Base-by-base conservation (phyloP, 2,329 filamentous ascomycete species). In the Xylaria sp. region DNA sequence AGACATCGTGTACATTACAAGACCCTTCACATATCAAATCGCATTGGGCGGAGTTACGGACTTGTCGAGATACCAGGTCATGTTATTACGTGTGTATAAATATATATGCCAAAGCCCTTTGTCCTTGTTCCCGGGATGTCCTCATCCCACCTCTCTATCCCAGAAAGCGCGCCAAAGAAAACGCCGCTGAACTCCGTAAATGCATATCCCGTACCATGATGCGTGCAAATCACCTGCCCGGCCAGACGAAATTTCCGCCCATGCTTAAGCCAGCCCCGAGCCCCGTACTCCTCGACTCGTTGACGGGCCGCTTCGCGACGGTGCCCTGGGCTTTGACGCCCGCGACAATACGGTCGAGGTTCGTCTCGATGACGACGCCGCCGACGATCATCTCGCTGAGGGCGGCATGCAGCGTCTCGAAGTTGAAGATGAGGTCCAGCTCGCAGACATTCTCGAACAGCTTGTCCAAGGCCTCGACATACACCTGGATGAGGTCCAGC, bases 371-470 rank as follows among this genome's bases (percentile, higher is more conserved):
- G 18, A 98, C 95, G 15, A 98, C 94, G 0, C 95, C 95, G 15
- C 95, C 95, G 18, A 97, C 93, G 66, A 98, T 92, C 93, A 98
- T 97, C 85, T 98, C 95, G 67, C 90, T 91, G 10, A 98, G 84
- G 18, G 94, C 90, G 9, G 95, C 92, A 84, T 99, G 96, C 76
- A 99, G 86, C 18, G 94, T 97, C 86, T 99, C 96, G 76, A 97
- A 99, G 80, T 98, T 98, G 85, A 99, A 99, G 80, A 99, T 99
- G 75, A 99, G 87, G 81, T 99, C 94, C 65, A 99, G 86, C 84
- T 99, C 96, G 86, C 96, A 99, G 10, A 99, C 96, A 79, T 99
- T 98, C 83, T 98, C 96, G 79, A 99, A 99, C 49, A 99, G 86
- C 72, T 94, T 90, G 80, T 99, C 96, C 43, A 99, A 88, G 0